Conservation (phyloP, 139 green algal species). For the Spirogloea muscicola region DNA sequence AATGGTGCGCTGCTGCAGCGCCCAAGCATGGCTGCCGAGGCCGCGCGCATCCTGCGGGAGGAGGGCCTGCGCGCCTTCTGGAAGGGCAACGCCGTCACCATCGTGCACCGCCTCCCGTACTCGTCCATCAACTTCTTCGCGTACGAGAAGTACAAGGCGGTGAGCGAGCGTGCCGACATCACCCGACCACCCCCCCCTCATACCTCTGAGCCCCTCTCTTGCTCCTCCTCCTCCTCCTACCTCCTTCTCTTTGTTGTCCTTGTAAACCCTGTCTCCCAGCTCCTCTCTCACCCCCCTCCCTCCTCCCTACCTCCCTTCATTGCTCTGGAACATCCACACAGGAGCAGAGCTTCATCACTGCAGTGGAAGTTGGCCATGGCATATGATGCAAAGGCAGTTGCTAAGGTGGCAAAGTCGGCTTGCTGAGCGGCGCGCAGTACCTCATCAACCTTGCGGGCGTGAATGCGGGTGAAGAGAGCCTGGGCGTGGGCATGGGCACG, state of each 20-base stretch:
- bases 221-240: too few species aligned
- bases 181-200: too few species aligned
- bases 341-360: too few species aligned
- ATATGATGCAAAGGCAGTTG: too few species aligned
- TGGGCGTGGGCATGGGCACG: slow-evolving; percentile 18
- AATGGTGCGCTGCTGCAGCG: background rate
- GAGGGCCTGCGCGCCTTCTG: slow-evolving; percentile 83
- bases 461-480: slow-evolving; percentile 18
- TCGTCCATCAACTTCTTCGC: slow-evolving; percentile 89
- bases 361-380: too few species aligned
- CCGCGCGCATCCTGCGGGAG: slow-evolving; percentile 54
- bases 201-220: slow-evolving; percentile 52
- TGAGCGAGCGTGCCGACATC: too few species aligned
- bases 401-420: slow-evolving; percentile 4
- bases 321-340: too few species aligned
- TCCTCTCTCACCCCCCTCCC: too few species aligned
- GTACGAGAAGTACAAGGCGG: slow-evolving; percentile 71
- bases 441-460: slow-evolving; percentile 8
- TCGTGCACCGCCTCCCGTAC: slow-evolving; percentile 95
- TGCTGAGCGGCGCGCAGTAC: background rate
- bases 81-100: slow-evolving; percentile 88
- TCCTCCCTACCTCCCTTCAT: too few species aligned
- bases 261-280: too few species aligned
- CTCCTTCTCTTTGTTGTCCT: too few species aligned
- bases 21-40: slow-evolving; percentile 34